Conservation (phyloP, 2,329 filamentous ascomycete species). For the Colletotrichum somersetense region DNA sequence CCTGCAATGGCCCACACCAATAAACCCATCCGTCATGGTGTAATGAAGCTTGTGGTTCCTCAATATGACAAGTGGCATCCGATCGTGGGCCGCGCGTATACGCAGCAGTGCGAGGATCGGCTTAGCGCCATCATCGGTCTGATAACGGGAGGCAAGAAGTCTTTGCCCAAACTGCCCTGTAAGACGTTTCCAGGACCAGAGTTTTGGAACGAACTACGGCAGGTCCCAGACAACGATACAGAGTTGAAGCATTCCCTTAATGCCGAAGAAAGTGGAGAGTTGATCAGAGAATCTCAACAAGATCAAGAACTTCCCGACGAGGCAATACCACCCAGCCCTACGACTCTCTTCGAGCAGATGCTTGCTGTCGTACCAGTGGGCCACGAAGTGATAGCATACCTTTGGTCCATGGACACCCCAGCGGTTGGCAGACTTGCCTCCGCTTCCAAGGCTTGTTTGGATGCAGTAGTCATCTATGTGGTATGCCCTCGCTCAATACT, state of each 20-base stretch:
- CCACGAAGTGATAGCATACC: neutral
- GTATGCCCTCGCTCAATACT: neutral
- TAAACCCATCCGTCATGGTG: neutral
- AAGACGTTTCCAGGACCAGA: neutral
- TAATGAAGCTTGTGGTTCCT: conserved; percentile 4
- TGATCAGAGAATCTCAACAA: neutral
- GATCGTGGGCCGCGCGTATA: conserved; percentile 10
- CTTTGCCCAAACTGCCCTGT: neutral
- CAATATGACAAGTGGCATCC: conserved; percentile 17
- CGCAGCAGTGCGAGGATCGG: neutral
- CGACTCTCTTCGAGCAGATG: neutral
- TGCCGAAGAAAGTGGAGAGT: neutral
- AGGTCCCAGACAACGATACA: neutral
- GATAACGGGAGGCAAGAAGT: neutral
- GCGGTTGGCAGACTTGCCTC: conserved; percentile 18
- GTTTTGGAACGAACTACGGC: conserved; percentile 15
- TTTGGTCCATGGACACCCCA: conserved; percentile 13
- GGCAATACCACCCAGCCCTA: neutral
- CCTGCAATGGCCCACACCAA: neutral
- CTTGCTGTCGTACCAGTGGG: conserved; percentile 7
- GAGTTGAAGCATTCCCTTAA: neutral
- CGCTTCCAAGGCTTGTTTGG: conserved; percentile 18
- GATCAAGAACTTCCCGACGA: too few relatives aligned
- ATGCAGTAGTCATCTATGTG: conserved; percentile 11
- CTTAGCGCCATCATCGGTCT: neutral